Conservation (phyloP, 352 stramenopile species). For the Phytopythium sindhum region DNA sequence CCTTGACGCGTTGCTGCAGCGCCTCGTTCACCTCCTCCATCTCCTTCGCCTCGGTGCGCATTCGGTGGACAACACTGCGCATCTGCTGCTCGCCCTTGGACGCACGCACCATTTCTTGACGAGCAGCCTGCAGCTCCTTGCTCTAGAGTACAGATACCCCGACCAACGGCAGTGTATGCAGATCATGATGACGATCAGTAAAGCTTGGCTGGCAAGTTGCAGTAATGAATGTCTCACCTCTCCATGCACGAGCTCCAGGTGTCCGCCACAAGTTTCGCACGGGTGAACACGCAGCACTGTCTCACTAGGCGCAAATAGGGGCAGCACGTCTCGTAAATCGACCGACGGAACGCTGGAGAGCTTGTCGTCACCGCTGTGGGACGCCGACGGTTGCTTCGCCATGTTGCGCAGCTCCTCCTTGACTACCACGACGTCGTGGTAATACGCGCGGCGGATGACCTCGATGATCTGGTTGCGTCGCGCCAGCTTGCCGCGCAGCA, state of each 20-base stretch:
- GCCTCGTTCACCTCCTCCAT: slow-evolving; percentile 72
- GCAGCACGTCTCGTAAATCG: slow-evolving; percentile 62
- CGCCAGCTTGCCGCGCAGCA: slow-evolving; percentile 62
- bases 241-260: slow-evolving; percentile 76
- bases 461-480: slow-evolving; percentile 73
- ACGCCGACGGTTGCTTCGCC: neutral
- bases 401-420: slow-evolving; percentile 64
- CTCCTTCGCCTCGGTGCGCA: slow-evolving; percentile 65
- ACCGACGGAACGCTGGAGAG: slow-evolving; percentile 66
- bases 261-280: slow-evolving; percentile 65
- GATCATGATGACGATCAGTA: neutral
- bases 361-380: slow-evolving; percentile 21
- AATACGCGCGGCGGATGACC: slow-evolving; percentile 72
- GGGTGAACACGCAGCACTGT: slow-evolving; percentile 71
- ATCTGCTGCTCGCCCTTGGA: slow-evolving; percentile 76
- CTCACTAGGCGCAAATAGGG: slow-evolving; percentile 70
- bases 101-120: slow-evolving; percentile 58
- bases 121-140: slow-evolving; percentile 60
- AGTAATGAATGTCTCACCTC: slow-evolving; percentile 32
- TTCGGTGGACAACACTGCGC: slow-evolving; percentile 54
- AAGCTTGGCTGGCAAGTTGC: neutral
- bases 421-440: slow-evolving; percentile 79
- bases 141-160: slow-evolving; percentile 22
- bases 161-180: neutral
- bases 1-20: slow-evolving; percentile 71